These are phyloP conservation scores for Penicillium sp. DNA, from an alignment of 2,329 filamentous ascomycete species.

Conservation along the genomic window DNA sequence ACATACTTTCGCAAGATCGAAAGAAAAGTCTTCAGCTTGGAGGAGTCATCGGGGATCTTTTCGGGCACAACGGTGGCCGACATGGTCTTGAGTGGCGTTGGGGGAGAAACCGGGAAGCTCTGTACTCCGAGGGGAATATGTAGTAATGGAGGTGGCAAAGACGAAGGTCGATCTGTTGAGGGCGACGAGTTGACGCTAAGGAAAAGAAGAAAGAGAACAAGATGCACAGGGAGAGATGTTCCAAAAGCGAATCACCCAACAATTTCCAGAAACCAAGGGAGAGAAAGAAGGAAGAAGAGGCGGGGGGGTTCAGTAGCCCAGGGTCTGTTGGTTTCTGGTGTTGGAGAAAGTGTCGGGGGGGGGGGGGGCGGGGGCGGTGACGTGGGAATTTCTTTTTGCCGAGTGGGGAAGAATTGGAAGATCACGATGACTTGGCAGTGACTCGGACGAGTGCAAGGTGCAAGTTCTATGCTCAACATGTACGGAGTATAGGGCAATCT, in stretches of 20 bases:
- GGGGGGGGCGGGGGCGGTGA: conserved; percentile 17
- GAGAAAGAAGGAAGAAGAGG: background rate
- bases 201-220: conserved; percentile 5
- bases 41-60: conserved; percentile 73
- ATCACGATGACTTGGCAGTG: background rate
- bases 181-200: background rate
- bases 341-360: conserved; percentile 10
- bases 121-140: conserved; percentile 5
- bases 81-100: conserved; percentile 26
- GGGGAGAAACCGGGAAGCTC: conserved; percentile 12
- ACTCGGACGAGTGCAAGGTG: background rate
- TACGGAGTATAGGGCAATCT: no score
- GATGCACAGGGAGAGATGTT: background rate
- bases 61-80: conserved; percentile 48
- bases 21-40: conserved; percentile 86
- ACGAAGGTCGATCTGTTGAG: background rate
- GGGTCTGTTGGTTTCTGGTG: background rate
- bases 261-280: background rate
- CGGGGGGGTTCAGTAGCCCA: background rate
- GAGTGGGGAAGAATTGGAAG: background rate
- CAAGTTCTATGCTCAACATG: no score
- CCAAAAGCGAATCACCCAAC: background rate
- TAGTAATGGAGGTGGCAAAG: background rate
- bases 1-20: conserved; percentile 83
- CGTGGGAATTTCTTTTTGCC: conserved; percentile 20